Conservation (phyloP, 495 filamentous ascomycete genomes). For the Neurospora sublineolata region DNA sequence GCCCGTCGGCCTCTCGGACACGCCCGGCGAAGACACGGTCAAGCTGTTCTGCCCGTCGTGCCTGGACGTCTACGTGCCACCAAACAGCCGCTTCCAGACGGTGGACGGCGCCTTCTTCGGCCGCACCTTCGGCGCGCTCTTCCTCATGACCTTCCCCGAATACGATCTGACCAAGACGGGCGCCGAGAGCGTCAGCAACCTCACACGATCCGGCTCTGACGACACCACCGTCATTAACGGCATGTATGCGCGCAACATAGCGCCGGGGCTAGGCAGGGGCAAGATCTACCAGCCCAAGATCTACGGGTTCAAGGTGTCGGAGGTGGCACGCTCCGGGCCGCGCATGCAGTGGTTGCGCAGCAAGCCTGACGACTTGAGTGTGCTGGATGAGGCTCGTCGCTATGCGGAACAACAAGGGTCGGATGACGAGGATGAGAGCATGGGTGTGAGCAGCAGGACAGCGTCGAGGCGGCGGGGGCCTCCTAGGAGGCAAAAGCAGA, state of each 20-base stretch:
- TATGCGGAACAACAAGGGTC: constrained; percentile 40
- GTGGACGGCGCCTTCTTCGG: constrained; percentile 99
- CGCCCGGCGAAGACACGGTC: constrained; percentile 91
- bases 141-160: constrained; percentile 97
- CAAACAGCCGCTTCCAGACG: constrained; percentile 91
- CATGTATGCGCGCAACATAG: constrained; percentile 68
- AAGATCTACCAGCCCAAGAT: constrained; percentile 90
- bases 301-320: constrained; percentile 90
- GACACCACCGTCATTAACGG: constrained; percentile 64
- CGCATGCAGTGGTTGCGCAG: constrained; percentile 93
- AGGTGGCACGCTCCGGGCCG: constrained; percentile 73
- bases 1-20: constrained; percentile 85
- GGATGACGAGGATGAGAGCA: constrained; percentile 36
- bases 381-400: constrained; percentile 66
- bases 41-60: constrained; percentile 97
- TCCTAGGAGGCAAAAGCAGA: constrained; percentile 21
- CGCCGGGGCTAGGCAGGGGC: constrained; percentile 70
- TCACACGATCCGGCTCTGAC: constrained; percentile 27
- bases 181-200: constrained; percentile 30
- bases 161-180: constrained; percentile 59
- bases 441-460: constrained; percentile 27
- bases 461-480: constrained; percentile 26
- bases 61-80: constrained; percentile 92
- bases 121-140: constrained; percentile 82
- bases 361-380: constrained; percentile 64